Evolutionary conservation across 1,284 basidiomycete species (phyloP).

Genomic region (Puccinia novopanici): DNA sequence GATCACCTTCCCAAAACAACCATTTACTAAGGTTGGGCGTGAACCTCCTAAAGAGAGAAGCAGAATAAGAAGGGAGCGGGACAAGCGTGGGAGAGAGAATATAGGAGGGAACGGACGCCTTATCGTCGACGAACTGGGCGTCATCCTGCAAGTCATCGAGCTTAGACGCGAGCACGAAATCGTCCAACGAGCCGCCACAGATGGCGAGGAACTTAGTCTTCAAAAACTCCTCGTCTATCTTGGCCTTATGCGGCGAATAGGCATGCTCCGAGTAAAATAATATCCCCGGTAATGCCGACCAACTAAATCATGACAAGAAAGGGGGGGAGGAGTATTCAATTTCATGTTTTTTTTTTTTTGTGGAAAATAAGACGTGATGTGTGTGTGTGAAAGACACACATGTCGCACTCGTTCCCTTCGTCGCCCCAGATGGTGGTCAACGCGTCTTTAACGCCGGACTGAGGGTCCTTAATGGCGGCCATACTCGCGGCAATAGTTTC

Average conservation of each 20-base stretch:
- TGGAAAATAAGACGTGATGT: slow-evolving; percentile 21
- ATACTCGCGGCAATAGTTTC: slow-evolving; percentile 59
- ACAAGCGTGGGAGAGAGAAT: not conserved
- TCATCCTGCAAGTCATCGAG: slow-evolving; percentile 58
- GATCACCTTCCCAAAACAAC: slow-evolving; percentile 59
- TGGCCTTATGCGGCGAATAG: slow-evolving; percentile 55
- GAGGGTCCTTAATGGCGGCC: slow-evolving; percentile 57
- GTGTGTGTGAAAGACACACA: slow-evolving; percentile 53
- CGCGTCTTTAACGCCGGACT: slow-evolving; percentile 57
- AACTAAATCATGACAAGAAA: slow-evolving; percentile 33
- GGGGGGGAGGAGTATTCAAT: no score
- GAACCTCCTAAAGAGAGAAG: slow-evolving; percentile 53
- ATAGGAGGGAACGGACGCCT: slow-evolving; percentile 45
- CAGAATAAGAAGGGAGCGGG: not conserved
- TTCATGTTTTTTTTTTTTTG: no score
- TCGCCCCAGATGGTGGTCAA: slow-evolving; percentile 61
- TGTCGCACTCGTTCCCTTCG: slow-evolving; percentile 59
- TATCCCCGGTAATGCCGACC: slow-evolving; percentile 55
- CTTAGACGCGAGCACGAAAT: slow-evolving; percentile 58
- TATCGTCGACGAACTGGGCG: slow-evolving; percentile 53
- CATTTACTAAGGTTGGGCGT: slow-evolving; percentile 60
- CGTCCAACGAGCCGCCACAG: slow-evolving; percentile 58
- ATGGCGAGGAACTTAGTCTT: slow-evolving; percentile 57
- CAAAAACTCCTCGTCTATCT: slow-evolving; percentile 56
- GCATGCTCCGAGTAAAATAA: slow-evolving; percentile 59